A percentile compares a stretch with the other conserved stretches of the same genome.
Conservation (phyloP, 495 filamentous ascomycete species). For the Hyphodiscus hymeniophilus region DNA sequence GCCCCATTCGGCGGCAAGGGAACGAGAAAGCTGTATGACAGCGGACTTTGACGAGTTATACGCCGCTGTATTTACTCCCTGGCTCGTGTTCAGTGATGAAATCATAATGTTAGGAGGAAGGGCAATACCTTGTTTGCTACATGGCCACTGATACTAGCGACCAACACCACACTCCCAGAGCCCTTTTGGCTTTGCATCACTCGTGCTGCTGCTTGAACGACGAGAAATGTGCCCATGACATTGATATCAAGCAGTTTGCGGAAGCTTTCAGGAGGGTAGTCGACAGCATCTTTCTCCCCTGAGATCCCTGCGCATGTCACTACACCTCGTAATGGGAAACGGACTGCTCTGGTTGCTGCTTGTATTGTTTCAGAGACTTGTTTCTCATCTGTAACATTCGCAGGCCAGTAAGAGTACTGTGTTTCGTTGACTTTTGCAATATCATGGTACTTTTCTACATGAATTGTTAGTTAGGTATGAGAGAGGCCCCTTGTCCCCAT, state of each 20-base stretch:
- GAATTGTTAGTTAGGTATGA: too few relatives aligned
- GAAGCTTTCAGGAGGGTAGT: constrained; percentile 46
- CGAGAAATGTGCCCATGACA: constrained; percentile 65
- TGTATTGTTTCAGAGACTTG: not conserved
- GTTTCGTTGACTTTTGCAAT: not conserved
- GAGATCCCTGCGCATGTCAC: constrained; percentile 60
- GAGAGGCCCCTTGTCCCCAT: too few relatives aligned
- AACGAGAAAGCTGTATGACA: constrained; percentile 56
- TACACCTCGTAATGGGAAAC: constrained; percentile 11
- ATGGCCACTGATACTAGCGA: constrained; percentile 69
- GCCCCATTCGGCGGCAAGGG: too few relatives aligned
- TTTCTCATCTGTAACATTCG: not conserved
- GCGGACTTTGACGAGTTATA: constrained; percentile 86
- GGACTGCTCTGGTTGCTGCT: not conserved
- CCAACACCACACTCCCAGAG: constrained; percentile 57
- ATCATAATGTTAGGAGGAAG: constrained; percentile 29
- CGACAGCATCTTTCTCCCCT: constrained; percentile 56
- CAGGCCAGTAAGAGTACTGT: not conserved
- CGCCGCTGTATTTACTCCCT: constrained; percentile 62
- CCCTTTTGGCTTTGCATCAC: constrained; percentile 54
- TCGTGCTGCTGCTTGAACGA: constrained; percentile 61
- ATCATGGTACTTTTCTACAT: not conserved
- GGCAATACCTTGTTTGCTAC: constrained; percentile 59
- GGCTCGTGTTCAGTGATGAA: not conserved
- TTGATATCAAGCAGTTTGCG: constrained; percentile 64